These are phyloP conservation scores for Mikania micrantha DNA, from an alignment of 129 eudicot genomes.

Conservation along the genomic window DNA sequence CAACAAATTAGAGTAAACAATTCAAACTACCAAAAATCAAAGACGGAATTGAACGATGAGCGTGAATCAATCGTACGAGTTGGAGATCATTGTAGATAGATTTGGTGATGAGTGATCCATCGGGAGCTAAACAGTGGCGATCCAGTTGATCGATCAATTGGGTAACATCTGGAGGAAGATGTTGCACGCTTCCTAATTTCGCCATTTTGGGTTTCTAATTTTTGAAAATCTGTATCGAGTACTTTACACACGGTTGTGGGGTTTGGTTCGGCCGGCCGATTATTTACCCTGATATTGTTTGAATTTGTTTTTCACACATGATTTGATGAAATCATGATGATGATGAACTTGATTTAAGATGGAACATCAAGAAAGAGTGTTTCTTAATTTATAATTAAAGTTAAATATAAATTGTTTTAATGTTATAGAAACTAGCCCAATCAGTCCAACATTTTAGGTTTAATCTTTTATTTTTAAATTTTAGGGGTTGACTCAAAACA, in stretches of 20 bases:
- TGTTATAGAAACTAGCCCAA: no score
- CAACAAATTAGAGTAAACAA: not conserved
- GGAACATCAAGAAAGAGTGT: no score
- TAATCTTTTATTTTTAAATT: no score
- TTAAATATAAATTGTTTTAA: no score
- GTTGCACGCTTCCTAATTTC: slow-evolving; percentile 43
- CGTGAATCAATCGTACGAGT: slow-evolving; percentile 35
- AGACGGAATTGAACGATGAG: not conserved
- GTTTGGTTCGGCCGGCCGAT: slow-evolving; percentile 26
- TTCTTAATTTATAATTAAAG: no score
- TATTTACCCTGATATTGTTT: not conserved
- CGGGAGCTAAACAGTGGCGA: slow-evolving; percentile 90
- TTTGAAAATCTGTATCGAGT: not conserved
- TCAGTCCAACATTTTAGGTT: no score
- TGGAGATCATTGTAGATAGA: slow-evolving; percentile 82
- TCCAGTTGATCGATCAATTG: slow-evolving; percentile 90
- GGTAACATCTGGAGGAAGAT: slow-evolving; percentile 57
- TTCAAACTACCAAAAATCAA: not conserved
- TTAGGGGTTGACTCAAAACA: no score
- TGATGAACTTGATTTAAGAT: no score
- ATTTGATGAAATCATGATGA: not conserved
- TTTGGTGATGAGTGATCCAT: slow-evolving; percentile 92
- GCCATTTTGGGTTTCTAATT: slow-evolving; percentile 33
- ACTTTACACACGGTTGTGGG: not conserved
- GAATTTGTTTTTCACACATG: not conserved